phyloP scores from a whole-genome alignment of 371 early-diverging fungal genomes.

The Phascolomyces articulosus region DNA sequence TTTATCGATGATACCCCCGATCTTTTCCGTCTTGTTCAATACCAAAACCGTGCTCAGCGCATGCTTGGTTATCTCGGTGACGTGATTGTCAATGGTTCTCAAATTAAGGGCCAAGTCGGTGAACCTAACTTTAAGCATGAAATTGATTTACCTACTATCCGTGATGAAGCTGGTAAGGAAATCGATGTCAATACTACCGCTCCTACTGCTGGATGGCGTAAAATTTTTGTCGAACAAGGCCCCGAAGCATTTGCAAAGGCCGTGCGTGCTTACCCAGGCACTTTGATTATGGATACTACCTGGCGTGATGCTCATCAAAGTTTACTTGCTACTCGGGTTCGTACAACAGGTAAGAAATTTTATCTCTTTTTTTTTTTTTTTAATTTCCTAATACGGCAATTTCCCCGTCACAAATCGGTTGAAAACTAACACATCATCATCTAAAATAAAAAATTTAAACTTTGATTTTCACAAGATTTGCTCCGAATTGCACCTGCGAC shows the following conservation, averaged over 20 bases:
- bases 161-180: slow-evolving; percentile 40
- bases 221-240: slow-evolving; percentile 83
- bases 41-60: slow-evolving; percentile 87
- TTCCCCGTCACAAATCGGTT: background rate
- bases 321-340: slow-evolving; percentile 91
- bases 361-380: background rate
- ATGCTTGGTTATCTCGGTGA: slow-evolving; percentile 89
- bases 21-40: slow-evolving; percentile 75
- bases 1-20: slow-evolving; percentile 96
- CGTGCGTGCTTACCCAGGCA: slow-evolving; percentile 83
- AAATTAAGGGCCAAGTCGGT: slow-evolving; percentile 87
- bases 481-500: slow-evolving; percentile 86
- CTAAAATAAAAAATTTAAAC: background rate
- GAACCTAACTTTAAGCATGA: slow-evolving; percentile 65
- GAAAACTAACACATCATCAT: background rate
- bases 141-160: slow-evolving; percentile 61
- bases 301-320: slow-evolving; percentile 97
- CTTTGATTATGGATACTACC: slow-evolving; percentile 91
- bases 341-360: slow-evolving; percentile 81
- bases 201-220: slow-evolving; percentile 85
- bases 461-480: slow-evolving; percentile 44
- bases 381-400: background rate
- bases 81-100: slow-evolving; percentile 91
- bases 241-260: slow-evolving; percentile 91
- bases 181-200: slow-evolving; percentile 56